Base-by-base conservation (phyloP, 805 yeast genomes). In the Candida tallmaniae region DNA sequence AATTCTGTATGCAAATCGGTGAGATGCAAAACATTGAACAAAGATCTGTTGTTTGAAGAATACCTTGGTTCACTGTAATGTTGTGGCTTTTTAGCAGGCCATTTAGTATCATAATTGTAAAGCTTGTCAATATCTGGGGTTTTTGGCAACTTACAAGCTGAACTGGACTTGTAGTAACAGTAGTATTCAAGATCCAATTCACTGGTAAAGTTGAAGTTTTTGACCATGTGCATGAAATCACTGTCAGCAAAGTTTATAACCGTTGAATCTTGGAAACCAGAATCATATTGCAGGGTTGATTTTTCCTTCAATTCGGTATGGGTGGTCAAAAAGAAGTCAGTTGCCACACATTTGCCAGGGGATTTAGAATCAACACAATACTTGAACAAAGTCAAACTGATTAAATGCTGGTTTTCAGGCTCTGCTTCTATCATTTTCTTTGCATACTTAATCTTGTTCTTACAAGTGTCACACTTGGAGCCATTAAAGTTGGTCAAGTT, bases 1-100 rank as follows among this genome's bases (percentile, higher is more conserved):
- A 73, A 53, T 50, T 79, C 75, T 30, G 78, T 55, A 53, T 81
- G 87, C 55, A 80, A 75, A 50, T 81, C 88, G 13, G 81, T 70
- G 21, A 81, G 47, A 45, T 81, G 89, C 40, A 81, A 60, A 4
- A 78, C 86, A 39, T 78, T 74, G 54, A 79, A 74, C 2, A 67
- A 60, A 37, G 68, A 52, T 14, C 51, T 40, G 25, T 45, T 44
- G 3, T n/a, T 3, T 3, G 18, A 7, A 15, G 23, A 19, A 46
- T 60, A 63, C 8, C 29, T 41, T 10, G 70, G 69, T 36, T 60
- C 58, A 11, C 29, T 25, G 17, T 38, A 30, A 31, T 43, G 44
- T 28, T 50, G 22, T 5, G 33, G 43, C 24, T 58, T 48, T 46
- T 64, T 65, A 4, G 41, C 45, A 1, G 71, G 70, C 69, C 68